Evolutionary conservation across 192 early-diverging fungal species (phyloP), one percentile per base, ranked within the genome.

Genomic region (Coemansia sp.): DNA sequence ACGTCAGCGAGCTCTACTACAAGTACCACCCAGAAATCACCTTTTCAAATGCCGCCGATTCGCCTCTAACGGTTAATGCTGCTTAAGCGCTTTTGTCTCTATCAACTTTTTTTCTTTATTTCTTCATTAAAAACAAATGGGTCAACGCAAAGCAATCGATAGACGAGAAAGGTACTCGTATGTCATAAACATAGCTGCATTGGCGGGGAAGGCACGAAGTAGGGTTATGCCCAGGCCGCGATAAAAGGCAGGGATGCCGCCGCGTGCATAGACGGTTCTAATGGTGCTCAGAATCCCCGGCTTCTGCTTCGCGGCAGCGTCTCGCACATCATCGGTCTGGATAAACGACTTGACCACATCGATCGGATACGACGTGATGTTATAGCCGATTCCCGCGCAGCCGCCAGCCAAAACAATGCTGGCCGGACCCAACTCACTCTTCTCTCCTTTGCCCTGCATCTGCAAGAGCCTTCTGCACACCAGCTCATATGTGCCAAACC

Each of bases 401-500:
- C 93, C 95, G 38, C 96, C 96, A 10, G 91, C 91, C 12, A 81
- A 42, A 79, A 97, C 91, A 38, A 99, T 77, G 45, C 91, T 82
- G 37, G 68, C 78, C 0, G 90, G 58, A 0, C 81, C 56, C 15
- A 99, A 63, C 63, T 93, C 89, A 4, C 83, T 72, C 63, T 96
- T 94, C 31, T 44, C 72, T 59, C 11, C 50, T 28, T 35, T 65
- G 45, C 40, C 44, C 20, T 35, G 65, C 26, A 33, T 13, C 18
- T 30, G 56, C 42, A 54, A 88, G 59, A 77, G 88, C 77, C 31
- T 61, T 14, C 67, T 67, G 50, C 86, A 84, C 3, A 87, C 80
- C 33, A 85, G 63, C 71, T 99, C 96, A 57, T 99, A 99, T 1
- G 87, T 82, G 56, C 96, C 95, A 60, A 99, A 99, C 96, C 96